A percentile compares a stretch with the other conserved stretches of the same genome.
Conservation (phyloP, 495 filamentous ascomycete species). For the Melanomma pulvis-pyrius region DNA sequence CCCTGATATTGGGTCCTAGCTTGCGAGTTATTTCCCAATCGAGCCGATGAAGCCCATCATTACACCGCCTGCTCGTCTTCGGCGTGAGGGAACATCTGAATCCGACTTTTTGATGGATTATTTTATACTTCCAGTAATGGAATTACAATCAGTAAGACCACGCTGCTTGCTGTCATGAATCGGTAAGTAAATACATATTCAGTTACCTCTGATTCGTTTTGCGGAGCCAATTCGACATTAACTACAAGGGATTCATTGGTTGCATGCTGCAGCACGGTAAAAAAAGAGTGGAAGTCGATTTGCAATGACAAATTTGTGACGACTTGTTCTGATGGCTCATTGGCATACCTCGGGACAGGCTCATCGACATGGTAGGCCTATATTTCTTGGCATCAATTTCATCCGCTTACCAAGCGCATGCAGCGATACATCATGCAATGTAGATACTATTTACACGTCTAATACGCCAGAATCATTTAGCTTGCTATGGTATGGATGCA, state of each 20-base stretch:
- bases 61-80: not conserved
- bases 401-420: not conserved
- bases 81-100: not conserved
- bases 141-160: not conserved
- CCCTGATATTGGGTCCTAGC: no score
- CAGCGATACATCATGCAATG: not conserved
- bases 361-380: not conserved
- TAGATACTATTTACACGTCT: not conserved
- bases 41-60: not conserved
- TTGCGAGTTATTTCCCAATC: not conserved
- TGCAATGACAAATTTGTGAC: not conserved
- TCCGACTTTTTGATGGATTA: no score
- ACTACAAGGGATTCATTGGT: not conserved
- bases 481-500: not conserved
- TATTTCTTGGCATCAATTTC: not conserved
- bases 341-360: not conserved
- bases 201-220: not conserved
- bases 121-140: not conserved
- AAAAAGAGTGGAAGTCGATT: not conserved
- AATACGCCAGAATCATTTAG: not conserved
- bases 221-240: not conserved
- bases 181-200: not conserved
- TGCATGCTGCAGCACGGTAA: not conserved
- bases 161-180: no score
- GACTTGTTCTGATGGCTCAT: not conserved